Conservation (phyloP, 1,284 basidiomycete species). For the Megacollybia platyphylla region DNA sequence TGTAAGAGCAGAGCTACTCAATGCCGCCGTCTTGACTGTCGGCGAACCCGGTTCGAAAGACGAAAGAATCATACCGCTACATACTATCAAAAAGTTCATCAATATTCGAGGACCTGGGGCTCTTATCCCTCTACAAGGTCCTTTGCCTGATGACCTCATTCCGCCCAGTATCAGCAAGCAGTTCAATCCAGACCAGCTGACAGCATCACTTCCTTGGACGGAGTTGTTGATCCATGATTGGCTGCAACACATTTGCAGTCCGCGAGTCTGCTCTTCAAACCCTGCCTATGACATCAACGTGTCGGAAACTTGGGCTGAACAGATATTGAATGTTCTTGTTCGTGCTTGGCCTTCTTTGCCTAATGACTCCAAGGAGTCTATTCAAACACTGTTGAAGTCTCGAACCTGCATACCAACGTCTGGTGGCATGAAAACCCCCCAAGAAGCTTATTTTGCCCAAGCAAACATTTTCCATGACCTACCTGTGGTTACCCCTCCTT, state of each 20-base stretch:
- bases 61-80: slow-evolving; percentile 57
- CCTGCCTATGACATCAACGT: slow-evolving; percentile 55
- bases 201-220: slow-evolving; percentile 62
- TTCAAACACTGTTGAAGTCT: slow-evolving; percentile 44
- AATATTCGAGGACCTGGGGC: slow-evolving; percentile 51
- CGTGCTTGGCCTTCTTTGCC: slow-evolving; percentile 70
- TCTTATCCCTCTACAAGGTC: slow-evolving; percentile 71
- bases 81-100: slow-evolving; percentile 61
- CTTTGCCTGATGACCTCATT: slow-evolving; percentile 69
- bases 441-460: slow-evolving; percentile 80
- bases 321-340: slow-evolving; percentile 60
- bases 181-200: slow-evolving; percentile 46
- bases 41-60: slow-evolving; percentile 22
- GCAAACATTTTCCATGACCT: slow-evolving; percentile 86
- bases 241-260: slow-evolving; percentile 54
- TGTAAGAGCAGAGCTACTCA: slow-evolving; percentile 51
- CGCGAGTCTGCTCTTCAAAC: slow-evolving; percentile 27
- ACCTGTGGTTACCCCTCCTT: slow-evolving; percentile 70
- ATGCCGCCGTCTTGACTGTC: slow-evolving; percentile 51
- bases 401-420: slow-evolving; percentile 80
- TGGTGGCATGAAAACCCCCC: slow-evolving; percentile 62
- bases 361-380: slow-evolving; percentile 41
- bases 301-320: slow-evolving; percentile 74
- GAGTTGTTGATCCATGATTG: slow-evolving; percentile 76
- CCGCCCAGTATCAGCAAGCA: slow-evolving; percentile 60